A percentile compares a stretch with the other conserved stretches of the same genome.
These are phyloP conservation scores for Pseudozyma thailandica DNA, from an alignment of 1,284 basidiomycete species.

Conservation along the genomic window DNA sequence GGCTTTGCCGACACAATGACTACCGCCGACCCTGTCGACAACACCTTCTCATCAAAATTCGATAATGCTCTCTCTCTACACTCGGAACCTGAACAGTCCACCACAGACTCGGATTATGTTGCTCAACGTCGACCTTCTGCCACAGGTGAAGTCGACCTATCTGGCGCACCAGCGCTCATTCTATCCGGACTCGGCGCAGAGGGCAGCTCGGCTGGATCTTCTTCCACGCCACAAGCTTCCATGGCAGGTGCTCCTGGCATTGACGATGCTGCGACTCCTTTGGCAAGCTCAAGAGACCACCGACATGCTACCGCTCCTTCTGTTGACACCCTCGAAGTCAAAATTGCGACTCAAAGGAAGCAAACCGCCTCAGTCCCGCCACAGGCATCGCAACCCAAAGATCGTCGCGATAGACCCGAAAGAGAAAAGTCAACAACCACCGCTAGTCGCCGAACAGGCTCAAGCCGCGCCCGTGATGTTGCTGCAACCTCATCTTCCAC, in stretches of 20 bases:
- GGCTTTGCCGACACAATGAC: neutral
- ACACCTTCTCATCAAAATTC: slow-evolving; percentile 25
- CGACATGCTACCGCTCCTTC: slow-evolving; percentile 1
- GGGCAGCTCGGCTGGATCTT: slow-evolving; percentile 13
- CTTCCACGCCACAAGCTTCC: slow-evolving; percentile 8
- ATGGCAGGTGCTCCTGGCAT: slow-evolving; percentile 4
- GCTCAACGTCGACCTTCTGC: neutral
- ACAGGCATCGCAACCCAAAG: slow-evolving; percentile 7
- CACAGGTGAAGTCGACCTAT: neutral
- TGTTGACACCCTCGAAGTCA: neutral
- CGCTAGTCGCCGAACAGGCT: slow-evolving; percentile 4
- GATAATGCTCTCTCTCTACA: slow-evolving; percentile 14
- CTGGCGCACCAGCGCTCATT: no score
- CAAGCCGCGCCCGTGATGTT: slow-evolving; percentile 22
- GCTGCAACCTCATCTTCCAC: slow-evolving; percentile 8
- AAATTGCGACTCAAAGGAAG: neutral
- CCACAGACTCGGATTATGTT: neutral
- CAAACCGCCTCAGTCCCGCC: neutral
- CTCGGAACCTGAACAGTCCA: neutral
- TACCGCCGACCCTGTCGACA: slow-evolving; percentile 14
- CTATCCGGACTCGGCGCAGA: slow-evolving; percentile 1
- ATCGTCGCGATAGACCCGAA: slow-evolving; percentile 19
- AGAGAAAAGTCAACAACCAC: slow-evolving; percentile 16
- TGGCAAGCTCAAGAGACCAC: slow-evolving; percentile 3
- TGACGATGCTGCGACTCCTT: slow-evolving; percentile 1